phyloP scores from a whole-genome alignment of 1,284 basidiomycete species.

The Heterobasidion irregulare region DNA sequence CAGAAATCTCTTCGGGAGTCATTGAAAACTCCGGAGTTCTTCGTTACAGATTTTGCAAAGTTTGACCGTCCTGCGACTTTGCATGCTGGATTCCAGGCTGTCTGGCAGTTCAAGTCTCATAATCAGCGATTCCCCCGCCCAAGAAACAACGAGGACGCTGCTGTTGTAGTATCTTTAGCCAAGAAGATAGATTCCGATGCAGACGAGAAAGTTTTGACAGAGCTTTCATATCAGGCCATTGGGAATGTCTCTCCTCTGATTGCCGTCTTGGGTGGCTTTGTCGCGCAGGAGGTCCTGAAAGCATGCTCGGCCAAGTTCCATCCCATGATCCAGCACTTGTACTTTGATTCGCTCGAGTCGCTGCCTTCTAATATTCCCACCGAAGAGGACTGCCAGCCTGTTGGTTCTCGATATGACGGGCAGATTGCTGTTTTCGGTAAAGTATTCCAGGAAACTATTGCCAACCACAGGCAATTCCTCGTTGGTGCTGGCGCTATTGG shows the following conservation, averaged over 20 bases:
- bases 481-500: slow-evolving; percentile 98
- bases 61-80: slow-evolving; percentile 90
- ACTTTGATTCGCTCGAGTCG: slow-evolving; percentile 97
- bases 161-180: slow-evolving; percentile 62
- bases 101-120: slow-evolving; percentile 74
- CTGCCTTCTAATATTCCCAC: slow-evolving; percentile 70
- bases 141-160: slow-evolving; percentile 80
- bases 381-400: slow-evolving; percentile 83
- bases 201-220: slow-evolving; percentile 76
- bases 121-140: slow-evolving; percentile 74
- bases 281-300: slow-evolving; percentile 97
- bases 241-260: slow-evolving; percentile 92
- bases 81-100: slow-evolving; percentile 93
- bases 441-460: slow-evolving; percentile 89
- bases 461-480: slow-evolving; percentile 90
- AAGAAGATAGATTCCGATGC: slow-evolving; percentile 74
- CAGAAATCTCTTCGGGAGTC: slow-evolving; percentile 95
- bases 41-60: slow-evolving; percentile 97
- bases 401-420: slow-evolving; percentile 83
- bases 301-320: slow-evolving; percentile 98
- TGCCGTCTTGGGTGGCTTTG: slow-evolving; percentile 95
- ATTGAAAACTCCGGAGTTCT: slow-evolving; percentile 75
- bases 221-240: slow-evolving; percentile 87
- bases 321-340: slow-evolving; percentile 92
- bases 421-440: slow-evolving; percentile 97